phyloP scores from a whole-genome alignment of 306 rosid species.

The Cucumis cinereus region DNA sequence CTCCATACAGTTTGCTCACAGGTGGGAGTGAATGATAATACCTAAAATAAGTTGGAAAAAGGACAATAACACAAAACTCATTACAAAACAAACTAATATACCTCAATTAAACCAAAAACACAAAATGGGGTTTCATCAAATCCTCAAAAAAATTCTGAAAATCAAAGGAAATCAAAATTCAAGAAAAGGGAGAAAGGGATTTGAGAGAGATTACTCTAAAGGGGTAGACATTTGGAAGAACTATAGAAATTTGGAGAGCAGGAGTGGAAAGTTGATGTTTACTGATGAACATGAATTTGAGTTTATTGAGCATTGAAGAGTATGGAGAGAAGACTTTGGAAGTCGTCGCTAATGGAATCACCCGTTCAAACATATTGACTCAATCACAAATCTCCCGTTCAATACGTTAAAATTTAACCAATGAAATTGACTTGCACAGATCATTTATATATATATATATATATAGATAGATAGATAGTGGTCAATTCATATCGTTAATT shows the following conservation, averaged over 20 bases:
- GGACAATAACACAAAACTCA: neutral
- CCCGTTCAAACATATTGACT: neutral
- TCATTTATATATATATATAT: too few species aligned
- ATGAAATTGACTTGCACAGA: neutral
- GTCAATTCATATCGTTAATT: neutral
- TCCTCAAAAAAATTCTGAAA: neutral
- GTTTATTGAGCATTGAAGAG: neutral
- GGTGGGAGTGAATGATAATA: slow-evolving; percentile 61
- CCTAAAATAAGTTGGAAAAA: slow-evolving; percentile 20
- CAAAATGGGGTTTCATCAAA: neutral
- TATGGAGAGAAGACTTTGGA: neutral
- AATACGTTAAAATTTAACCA: neutral
- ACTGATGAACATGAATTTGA: neutral
- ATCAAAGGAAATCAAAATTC: neutral
- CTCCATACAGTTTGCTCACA: slow-evolving; percentile 62
- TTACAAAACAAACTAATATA: neutral
- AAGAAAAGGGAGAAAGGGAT: neutral
- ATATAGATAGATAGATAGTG: too few species aligned
- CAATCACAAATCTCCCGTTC: neutral
- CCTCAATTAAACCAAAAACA: neutral
- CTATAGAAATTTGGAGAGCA: neutral
- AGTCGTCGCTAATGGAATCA: neutral
- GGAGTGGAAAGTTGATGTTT: neutral
- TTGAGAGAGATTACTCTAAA: slow-evolving; percentile 35
- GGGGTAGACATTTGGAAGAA: slow-evolving; percentile 55